phyloP scores from a whole-genome alignment of 1,139 yeast species.

The Yamadazyma dushanensis region DNA sequence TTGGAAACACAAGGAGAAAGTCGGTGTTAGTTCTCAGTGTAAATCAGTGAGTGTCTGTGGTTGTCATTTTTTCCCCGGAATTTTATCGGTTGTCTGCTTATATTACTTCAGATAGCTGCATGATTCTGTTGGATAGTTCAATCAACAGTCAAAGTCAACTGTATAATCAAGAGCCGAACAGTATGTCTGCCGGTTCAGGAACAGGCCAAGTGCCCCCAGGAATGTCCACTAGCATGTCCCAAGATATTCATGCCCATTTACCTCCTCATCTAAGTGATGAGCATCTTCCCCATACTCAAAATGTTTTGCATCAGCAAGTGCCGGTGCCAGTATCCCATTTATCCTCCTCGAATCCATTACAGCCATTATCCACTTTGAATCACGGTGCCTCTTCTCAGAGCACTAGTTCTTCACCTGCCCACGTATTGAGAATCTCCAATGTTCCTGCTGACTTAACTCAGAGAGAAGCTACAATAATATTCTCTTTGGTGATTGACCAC shows the following conservation, averaged over 20 bases:
- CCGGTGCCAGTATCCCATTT: constrained; percentile 2
- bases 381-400: constrained; percentile 3
- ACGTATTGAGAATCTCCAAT: constrained; percentile 43
- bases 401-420: constrained; percentile 4
- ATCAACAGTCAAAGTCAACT: constrained; percentile 2
- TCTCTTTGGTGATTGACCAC: constrained; percentile 79
- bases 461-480: constrained; percentile 77
- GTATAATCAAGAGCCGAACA: constrained; percentile 2
- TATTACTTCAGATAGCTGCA: constrained; percentile 12
- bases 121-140: constrained; percentile 12
- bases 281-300: constrained; percentile 3
- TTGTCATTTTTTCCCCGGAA: too few species aligned
- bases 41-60: too few species aligned
- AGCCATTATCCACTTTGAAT: constrained; percentile 3
- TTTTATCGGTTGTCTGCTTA: background rate
- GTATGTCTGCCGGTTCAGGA: too few species aligned
- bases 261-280: constrained; percentile 4
- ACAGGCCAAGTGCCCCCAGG: background rate
- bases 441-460: constrained; percentile 71
- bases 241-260: constrained; percentile 3
- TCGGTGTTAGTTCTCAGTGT: too few species aligned
- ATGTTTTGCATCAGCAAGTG: constrained; percentile 1
- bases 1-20: background rate
- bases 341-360: constrained; percentile 4
- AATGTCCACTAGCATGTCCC: background rate